A percentile compares a stretch with the other conserved stretches of the same genome.
These are phyloP conservation scores for Colletotrichum simmondsii DNA, from an alignment of 2,329 filamentous ascomycete genomes.

Conservation along the genomic window DNA sequence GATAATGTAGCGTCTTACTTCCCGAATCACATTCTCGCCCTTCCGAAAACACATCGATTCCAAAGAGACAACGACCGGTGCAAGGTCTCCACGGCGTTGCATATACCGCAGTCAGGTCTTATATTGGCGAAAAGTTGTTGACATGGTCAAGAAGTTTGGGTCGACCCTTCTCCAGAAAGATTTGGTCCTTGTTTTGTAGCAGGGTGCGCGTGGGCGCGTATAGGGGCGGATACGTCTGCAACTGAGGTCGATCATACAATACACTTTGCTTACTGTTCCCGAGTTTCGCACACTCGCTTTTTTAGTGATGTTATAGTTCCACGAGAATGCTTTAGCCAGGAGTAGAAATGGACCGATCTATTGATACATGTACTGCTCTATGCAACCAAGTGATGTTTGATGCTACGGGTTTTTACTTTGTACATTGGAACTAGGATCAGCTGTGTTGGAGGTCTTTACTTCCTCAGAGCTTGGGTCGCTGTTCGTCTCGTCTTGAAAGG, in stretches of 20 bases:
- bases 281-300: background rate
- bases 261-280: slow-evolving; percentile 54
- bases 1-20: slow-evolving; percentile 7
- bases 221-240: slow-evolving; percentile 60
- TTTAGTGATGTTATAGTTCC: slow-evolving; percentile 5
- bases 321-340: slow-evolving; percentile 13
- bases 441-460: background rate
- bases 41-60: slow-evolving; percentile 52
- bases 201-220: slow-evolving; percentile 59
- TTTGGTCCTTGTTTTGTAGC: slow-evolving; percentile 62
- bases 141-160: slow-evolving; percentile 64
- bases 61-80: slow-evolving; percentile 57
- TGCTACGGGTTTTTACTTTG: background rate
- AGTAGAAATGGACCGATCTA: slow-evolving; percentile 37
- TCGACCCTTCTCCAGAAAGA: slow-evolving; percentile 59
- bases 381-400: background rate
- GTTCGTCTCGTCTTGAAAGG: slow-evolving; percentile 19
- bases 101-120: slow-evolving; percentile 62
- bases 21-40: slow-evolving; percentile 41
- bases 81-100: slow-evolving; percentile 56
- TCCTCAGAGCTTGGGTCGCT: slow-evolving; percentile 26
- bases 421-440: background rate
- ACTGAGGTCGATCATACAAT: slow-evolving; percentile 68
- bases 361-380: background rate
- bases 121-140: slow-evolving; percentile 69